Evolutionary conservation across 495 filamentous ascomycete species (phyloP), one percentile per base, ranked within the genome.

Genomic region (Bathelium albidoporum): DNA sequence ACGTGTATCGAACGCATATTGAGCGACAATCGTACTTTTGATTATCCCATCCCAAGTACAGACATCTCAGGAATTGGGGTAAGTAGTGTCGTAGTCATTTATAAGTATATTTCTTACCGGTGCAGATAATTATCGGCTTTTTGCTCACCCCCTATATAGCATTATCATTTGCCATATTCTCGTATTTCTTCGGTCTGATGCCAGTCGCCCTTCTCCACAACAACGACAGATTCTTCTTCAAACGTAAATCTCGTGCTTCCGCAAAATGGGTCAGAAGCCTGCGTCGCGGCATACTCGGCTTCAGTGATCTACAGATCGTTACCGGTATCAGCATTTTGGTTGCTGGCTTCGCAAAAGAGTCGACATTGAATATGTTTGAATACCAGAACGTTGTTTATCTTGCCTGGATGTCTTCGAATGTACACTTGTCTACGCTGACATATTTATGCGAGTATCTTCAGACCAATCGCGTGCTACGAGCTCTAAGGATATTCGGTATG

Each of bases 291-390:
- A 29, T 59, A 16, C 55, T 10, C 7, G 16, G n/a, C 18, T 29
- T 59, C 32, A 59, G 55, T 36, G 55, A 59, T 22, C 55, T 26
- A 59, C 55, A 59, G n/a, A 31, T 59, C 31, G 55, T 59, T 26
- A 59, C 55, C 9, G 55, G 55, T 36, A 16, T 59, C 24, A 26
- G n/a, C 4, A 7, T 59, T 29, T 26, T 59, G 10, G 32, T 36
- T 4, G 55, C 32, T 16, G 55, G 55, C 7, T 36, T 59, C 28
- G 14, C 55, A 29, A 5, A n/a, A 22, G n/a, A 22, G 7, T 14
- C 18, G 14, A 24, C 14, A 11, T 18, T 18, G 0, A 18, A 1
- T 20, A 59, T 59, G 16, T 32, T 26, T 20, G 24, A 9, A 4
- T 49, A 49, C 22, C 55, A 59, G 18, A 59, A 14, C 4, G 55